phyloP scores from a whole-genome alignment of 257 asterid species.

The Gentiana straminea region DNA sequence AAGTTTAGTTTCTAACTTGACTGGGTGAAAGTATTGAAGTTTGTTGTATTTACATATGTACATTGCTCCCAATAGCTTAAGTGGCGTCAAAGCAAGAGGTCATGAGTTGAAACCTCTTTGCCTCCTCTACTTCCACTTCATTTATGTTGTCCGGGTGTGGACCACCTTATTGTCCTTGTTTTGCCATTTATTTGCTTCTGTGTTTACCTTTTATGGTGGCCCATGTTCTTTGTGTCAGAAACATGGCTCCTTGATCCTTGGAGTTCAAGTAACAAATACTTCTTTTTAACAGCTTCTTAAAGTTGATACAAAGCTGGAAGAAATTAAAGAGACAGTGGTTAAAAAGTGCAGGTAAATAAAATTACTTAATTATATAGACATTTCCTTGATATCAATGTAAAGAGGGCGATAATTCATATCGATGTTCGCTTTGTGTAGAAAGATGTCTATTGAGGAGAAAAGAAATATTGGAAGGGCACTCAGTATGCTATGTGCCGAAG shows the following conservation, averaged over 20 bases:
- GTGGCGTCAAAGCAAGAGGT: too few species aligned
- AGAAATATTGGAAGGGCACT: constrained; percentile 68
- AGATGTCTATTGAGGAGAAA: constrained; percentile 55
- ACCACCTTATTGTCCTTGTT: too few species aligned
- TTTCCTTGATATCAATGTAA: not conserved
- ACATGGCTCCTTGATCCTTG: not conserved
- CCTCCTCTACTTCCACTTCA: not conserved
- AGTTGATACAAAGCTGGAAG: constrained; percentile 56
- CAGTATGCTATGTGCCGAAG: constrained; percentile 51
- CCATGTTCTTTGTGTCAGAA: not conserved
- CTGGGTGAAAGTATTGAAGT: not conserved
- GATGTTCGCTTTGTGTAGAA: constrained; percentile 26
- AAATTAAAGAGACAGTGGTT: constrained; percentile 62
- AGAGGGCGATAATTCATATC: not conserved
- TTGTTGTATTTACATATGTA: not conserved
- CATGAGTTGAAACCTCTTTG: too few species aligned
- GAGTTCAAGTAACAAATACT: constrained; percentile 4
- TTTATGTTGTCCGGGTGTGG: not conserved
- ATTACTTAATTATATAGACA: not conserved
- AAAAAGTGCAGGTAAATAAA: constrained; percentile 73
- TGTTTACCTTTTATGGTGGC: too few species aligned
- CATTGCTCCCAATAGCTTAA: too few species aligned
- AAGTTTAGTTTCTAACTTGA: not conserved
- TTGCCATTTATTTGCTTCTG: too few species aligned
- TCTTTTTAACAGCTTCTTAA: constrained; percentile 22